These are phyloP conservation scores for Lagenaria siceraria DNA, from an alignment of 306 rosid species.

Conservation along the genomic window DNA sequence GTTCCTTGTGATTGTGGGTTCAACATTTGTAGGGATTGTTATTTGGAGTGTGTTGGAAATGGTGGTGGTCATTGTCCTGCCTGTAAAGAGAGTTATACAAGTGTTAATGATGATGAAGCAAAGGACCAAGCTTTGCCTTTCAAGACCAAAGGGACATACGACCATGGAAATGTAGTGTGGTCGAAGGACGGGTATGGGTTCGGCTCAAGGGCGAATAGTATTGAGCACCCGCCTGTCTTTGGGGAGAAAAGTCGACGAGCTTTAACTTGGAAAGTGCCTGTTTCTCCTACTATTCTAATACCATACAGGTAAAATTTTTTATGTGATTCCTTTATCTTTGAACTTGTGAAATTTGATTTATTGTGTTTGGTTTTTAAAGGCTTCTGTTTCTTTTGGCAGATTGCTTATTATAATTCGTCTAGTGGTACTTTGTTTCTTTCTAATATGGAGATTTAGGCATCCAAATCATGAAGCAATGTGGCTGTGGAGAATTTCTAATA, in stretches of 20 bases:
- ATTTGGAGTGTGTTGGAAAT: constrained; percentile 39
- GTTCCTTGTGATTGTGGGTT: constrained; percentile 70
- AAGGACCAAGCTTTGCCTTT: constrained; percentile 66
- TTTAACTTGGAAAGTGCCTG: constrained; percentile 48
- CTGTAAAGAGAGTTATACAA: constrained; percentile 46
- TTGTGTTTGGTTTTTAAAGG: neutral
- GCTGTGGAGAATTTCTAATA: constrained; percentile 74
- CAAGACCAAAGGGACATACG: constrained; percentile 78
- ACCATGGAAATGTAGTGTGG: constrained; percentile 80
- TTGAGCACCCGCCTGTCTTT: constrained; percentile 54
- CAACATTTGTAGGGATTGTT: constrained; percentile 62
- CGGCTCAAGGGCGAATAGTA: constrained; percentile 39
- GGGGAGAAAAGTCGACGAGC: constrained; percentile 46
- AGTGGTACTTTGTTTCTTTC: constrained; percentile 56
- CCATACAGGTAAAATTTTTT: constrained; percentile 44
- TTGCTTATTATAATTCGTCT: constrained; percentile 48
- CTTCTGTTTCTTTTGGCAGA: constrained; percentile 16
- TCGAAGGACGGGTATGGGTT: constrained; percentile 56
- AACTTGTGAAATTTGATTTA: neutral
- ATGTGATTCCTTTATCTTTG: no score
- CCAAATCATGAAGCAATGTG: constrained; percentile 74
- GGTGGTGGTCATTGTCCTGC: constrained; percentile 59
- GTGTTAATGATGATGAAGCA: constrained; percentile 37
- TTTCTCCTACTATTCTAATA: constrained; percentile 68
- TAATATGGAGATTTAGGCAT: constrained; percentile 66